Base-by-base conservation (phyloP, 1,139 yeast species). In the Yamadazyma triangularis region DNA sequence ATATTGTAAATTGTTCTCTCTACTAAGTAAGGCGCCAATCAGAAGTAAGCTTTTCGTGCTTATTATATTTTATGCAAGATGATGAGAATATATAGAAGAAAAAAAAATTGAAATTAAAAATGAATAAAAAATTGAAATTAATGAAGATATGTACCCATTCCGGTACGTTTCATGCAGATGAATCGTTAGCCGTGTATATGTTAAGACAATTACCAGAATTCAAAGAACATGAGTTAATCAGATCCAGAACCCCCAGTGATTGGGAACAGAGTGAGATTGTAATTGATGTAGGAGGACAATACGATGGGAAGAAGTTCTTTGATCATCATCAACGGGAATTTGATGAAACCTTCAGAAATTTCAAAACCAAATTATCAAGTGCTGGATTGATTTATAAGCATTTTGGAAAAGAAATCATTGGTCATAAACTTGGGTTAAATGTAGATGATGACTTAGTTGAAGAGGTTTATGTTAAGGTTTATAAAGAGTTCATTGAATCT, bases 91-190 rank as follows among this genome's bases (percentile, higher is more conserved):
- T n/a, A n/a, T n/a, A n/a, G n/a, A n/a, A n/a, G n/a, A n/a, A n/a
- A n/a, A n/a, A n/a, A n/a, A n/a, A n/a, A n/a, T n/a, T n/a, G n/a
- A n/a, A n/a, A n/a, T n/a, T n/a, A n/a, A n/a, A n/a, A n/a, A 25
- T 24, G 22, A 12, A 27, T 7, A 40, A 40, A 19, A 40, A 32
- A 27, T 10, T 38, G 2, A 43, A 40, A 26, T 55, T 56, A 58
- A 51, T 63, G 32, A 57, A 74, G 48, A 84, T 89, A 39, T 89
- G 96, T 50, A 89, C 96, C 11, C 96, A 88, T 53, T 85, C 93
- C 27, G 98, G 98, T 7, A 74, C 89, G 0, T 91, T 91, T 70
- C 98, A 91, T 51, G 97, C 98, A 13, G 98, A 91, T 58, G 98
- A 91, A 58, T 81, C 95, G n/a, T 71, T 93, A 38, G 98, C 97